phyloP scores from a whole-genome alignment of 2,329 filamentous ascomycete genomes.

The Fusarium bulbicola region DNA sequence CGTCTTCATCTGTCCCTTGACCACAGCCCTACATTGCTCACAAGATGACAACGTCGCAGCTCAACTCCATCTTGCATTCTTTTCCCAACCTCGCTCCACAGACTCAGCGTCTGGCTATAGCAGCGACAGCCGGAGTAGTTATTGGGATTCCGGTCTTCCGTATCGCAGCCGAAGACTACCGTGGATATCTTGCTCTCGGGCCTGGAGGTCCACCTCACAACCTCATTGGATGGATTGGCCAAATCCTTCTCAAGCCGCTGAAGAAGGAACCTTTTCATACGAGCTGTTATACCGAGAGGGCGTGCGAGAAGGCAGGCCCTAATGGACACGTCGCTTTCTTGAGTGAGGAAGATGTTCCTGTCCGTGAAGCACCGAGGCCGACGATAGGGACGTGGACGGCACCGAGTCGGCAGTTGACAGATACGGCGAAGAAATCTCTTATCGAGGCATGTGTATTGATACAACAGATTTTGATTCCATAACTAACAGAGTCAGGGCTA shows the following conservation, averaged over 20 bases:
- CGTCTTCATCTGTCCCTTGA: neutral
- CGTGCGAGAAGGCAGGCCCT: neutral
- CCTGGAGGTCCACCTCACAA: slow-evolving; percentile 21
- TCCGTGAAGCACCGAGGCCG: slow-evolving; percentile 15
- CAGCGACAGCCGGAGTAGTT: neutral
- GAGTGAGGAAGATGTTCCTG: slow-evolving; percentile 14
- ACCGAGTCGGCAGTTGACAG: slow-evolving; percentile 28
- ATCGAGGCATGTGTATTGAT: neutral
- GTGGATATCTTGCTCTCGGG: slow-evolving; percentile 24
- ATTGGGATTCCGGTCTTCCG: slow-evolving; percentile 22
- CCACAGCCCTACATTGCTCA: neutral
- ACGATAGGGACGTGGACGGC: slow-evolving; percentile 22
- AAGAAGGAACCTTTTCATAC: slow-evolving; percentile 20
- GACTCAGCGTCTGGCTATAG: slow-evolving; percentile 4
- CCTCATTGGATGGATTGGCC: slow-evolving; percentile 21
- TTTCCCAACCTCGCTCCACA: neutral
- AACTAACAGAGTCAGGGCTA: slow-evolving; percentile 10
- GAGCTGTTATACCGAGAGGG: slow-evolving; percentile 6
- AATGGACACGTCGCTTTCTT: slow-evolving; percentile 23
- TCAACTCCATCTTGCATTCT: neutral
- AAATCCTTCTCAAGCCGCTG: slow-evolving; percentile 19
- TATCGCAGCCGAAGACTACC: slow-evolving; percentile 10
- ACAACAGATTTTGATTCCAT: accelerated
- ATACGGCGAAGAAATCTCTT: neutral
- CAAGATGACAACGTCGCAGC: slow-evolving; percentile 14